Evolutionary conservation across 352 stramenopile species (phyloP), one percentile per base, ranked within the genome.

Genomic region (Aphanomyces invadans): DNA sequence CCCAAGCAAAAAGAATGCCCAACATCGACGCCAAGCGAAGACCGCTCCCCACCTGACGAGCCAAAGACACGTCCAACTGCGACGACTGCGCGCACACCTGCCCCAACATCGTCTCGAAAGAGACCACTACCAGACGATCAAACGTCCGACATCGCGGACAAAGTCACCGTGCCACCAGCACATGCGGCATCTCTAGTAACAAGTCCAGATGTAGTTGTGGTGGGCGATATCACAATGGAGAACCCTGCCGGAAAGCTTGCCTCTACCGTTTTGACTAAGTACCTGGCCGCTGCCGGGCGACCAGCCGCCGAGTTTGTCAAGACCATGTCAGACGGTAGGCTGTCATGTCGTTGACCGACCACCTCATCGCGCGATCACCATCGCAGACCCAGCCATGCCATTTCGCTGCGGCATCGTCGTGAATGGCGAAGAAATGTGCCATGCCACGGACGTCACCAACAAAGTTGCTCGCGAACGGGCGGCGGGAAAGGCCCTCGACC

Each of bases 341-440:
- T n/a, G n/a, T n/a, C n/a, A n/a, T n/a, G n/a, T n/a, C 11, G 61
- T 32, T 19, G 12, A 7, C 39, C 32, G 2, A 10, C 4, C 38
- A 21, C 3, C 21, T 32, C 48, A 5, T 15, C 26, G 3, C n/a
- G 17, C 53, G 4, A 7, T 7, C 28, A 32, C 2, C 2, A 32
- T n/a, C 53, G 33, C 39, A 75, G 70, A 70, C 19, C 12, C 19
- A 12, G 31, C 67, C 5, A 15, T 68, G 11, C 68, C 70, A 4
- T 60, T 74, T 0, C 46, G 54, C 1, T 78, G 73, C 62, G 60
- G 12, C 28, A 63, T 78, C 4, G 21, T 48, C n/a, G 71, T 78
- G n/a, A 19, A 55, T 9, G 63, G 68, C 19, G 63, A 61, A 33
- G 38, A 65, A 29, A 73, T 76, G 29, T 29, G 45, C 0, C 56